Evolutionary conservation across 2,329 filamentous ascomycete species (phyloP).

Genomic region (Didymella arachidicola): DNA sequence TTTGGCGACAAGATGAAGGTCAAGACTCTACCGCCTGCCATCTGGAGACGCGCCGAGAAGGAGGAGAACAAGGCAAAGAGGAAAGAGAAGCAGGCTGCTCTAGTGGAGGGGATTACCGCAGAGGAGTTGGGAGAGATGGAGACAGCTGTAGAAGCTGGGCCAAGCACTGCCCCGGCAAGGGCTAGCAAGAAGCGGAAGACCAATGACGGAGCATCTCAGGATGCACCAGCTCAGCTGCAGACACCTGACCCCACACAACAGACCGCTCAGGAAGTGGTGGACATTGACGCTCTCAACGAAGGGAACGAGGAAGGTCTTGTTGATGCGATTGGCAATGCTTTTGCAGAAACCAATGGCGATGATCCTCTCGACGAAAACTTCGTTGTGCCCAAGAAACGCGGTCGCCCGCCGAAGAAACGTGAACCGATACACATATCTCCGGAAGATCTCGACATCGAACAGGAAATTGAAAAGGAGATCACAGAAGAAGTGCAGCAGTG

Average conservation of each 20-base stretch:
- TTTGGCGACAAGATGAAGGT: conserved; percentile 73
- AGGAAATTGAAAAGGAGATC: conserved; percentile 57
- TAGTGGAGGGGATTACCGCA: conserved; percentile 20
- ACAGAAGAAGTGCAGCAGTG: conserved; percentile 45
- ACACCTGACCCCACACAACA: conserved; percentile 15
- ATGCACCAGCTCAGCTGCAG: conserved; percentile 15
- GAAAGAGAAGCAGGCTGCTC: conserved; percentile 22
- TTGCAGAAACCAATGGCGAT: conserved; percentile 30
- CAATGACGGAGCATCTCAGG: conserved; percentile 29
- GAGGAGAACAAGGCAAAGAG: conserved; percentile 48
- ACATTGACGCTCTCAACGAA: conserved; percentile 30
- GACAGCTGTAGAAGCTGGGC: conserved; percentile 22
- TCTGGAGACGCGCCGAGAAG: conserved; percentile 70
- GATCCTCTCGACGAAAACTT: conserved; percentile 34
- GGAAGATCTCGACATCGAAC: conserved; percentile 58
- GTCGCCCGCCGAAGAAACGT: conserved; percentile 45
- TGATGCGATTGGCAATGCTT: conserved; percentile 30
- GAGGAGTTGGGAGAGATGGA: conserved; percentile 17
- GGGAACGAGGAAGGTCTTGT: conserved; percentile 34
- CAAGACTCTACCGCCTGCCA: conserved; percentile 73
- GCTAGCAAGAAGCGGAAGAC: conserved; percentile 38
- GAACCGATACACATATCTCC: conserved; percentile 49
- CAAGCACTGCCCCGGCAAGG: conserved; percentile 22
- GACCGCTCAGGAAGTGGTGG: conserved; percentile 15
- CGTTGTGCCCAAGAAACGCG: conserved; percentile 48